Evolutionary conservation across 768 basidiomycete genomes (phyloP).

Genomic region (Tephrocybe rancida): DNA sequence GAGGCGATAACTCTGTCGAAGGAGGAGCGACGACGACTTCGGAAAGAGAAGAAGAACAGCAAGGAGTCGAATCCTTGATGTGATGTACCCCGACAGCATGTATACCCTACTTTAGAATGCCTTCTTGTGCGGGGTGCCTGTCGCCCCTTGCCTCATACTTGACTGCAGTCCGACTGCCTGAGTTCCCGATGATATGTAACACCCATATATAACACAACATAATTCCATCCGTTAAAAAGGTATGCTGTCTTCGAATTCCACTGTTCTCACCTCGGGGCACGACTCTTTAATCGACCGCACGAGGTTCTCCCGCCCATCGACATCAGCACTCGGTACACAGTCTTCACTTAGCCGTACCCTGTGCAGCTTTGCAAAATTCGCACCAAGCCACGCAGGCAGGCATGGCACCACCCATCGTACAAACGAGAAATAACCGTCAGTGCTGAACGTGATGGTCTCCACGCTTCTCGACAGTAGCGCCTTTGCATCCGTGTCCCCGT

Average conservation of each 20-base stretch:
- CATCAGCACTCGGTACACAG: constrained; percentile 13
- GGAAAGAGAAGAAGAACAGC: constrained; percentile 17
- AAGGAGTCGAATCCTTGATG: constrained; percentile 8
- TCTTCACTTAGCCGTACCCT: constrained; percentile 16
- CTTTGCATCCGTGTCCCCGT: not conserved
- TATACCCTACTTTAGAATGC: constrained; percentile 11
- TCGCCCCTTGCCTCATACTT: not conserved
- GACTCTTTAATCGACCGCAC: constrained; percentile 8
- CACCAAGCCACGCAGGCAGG: constrained; percentile 21
- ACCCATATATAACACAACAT: not conserved
- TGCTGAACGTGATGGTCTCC: constrained; percentile 14
- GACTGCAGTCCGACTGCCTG: too few species aligned
- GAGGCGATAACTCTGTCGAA: constrained; percentile 14
- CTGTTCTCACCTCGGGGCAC: constrained; percentile 11
- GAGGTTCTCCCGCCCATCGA: not conserved
- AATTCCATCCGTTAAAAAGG: not conserved
- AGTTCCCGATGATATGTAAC: too few species aligned
- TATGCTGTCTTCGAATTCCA: constrained; percentile 6
- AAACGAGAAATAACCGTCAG: constrained; percentile 23
- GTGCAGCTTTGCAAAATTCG: constrained; percentile 17
- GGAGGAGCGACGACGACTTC: constrained; percentile 20
- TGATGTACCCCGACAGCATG: not conserved
- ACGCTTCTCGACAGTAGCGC: constrained; percentile 3
- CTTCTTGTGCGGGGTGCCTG: not conserved
- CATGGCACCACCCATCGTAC: constrained; percentile 20